phyloP scores from a whole-genome alignment of 495 filamentous ascomycete genomes.

The Apodospora peruviana region DNA sequence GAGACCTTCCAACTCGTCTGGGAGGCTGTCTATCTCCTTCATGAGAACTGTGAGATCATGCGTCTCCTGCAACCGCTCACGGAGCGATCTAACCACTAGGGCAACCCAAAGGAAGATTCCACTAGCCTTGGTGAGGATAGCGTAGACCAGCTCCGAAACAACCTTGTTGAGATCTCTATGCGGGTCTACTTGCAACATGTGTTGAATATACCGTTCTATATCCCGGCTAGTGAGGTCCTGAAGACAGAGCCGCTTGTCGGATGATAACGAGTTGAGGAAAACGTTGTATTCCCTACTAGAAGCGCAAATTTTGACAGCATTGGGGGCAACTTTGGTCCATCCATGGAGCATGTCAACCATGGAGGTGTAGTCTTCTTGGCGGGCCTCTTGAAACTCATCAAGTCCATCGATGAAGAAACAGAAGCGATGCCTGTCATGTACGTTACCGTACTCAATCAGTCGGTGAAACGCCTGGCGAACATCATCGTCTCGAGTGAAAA shows the following conservation, averaged over 20 bases:
- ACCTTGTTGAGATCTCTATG: conserved; percentile 3
- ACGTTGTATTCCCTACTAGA: conserved; percentile 36
- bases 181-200: conserved; percentile 19
- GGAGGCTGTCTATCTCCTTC: background rate
- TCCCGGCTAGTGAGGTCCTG: conserved; percentile 11
- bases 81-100: conserved; percentile 3
- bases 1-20: conserved; percentile 2
- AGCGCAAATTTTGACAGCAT: conserved; percentile 37
- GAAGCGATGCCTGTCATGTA: conserved; percentile 4
- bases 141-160: background rate
- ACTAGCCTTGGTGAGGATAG: background rate
- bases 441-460: background rate
- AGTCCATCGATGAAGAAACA: conserved; percentile 27
- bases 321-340: conserved; percentile 4
- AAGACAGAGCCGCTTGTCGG: conserved; percentile 6
- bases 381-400: conserved; percentile 31
- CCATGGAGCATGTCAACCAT: conserved; percentile 1
- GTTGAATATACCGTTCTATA: conserved; percentile 10
- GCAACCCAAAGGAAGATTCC: conserved; percentile 14
- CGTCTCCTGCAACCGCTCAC: conserved; percentile 2
- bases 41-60: background rate
- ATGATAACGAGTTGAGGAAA: conserved; percentile 28
- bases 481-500: background rate
- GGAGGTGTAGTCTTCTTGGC: background rate
- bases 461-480: background rate